These are phyloP conservation scores for Cornus suecica DNA, from an alignment of 148 eudicot genomes.

Conservation along the genomic window DNA sequence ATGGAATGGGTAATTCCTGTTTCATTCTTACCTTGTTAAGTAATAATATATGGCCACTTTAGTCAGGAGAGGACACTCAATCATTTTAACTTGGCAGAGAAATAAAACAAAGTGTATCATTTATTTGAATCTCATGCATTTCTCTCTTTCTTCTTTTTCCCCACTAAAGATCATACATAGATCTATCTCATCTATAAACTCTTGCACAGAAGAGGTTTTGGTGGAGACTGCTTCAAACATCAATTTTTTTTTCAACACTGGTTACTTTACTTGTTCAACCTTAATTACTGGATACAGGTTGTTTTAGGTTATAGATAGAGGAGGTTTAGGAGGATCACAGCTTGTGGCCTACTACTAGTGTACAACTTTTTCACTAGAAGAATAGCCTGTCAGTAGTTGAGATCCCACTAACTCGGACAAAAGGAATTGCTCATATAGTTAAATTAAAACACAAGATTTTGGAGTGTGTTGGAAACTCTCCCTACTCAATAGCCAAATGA, in stretches of 20 bases:
- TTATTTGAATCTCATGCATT: not conserved
- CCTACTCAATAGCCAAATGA: no score
- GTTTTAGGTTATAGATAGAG: not conserved
- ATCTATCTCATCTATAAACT: not conserved
- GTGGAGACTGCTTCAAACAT: not conserved
- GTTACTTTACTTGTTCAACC: not conserved
- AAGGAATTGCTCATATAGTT: not conserved
- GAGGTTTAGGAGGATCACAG: not conserved
- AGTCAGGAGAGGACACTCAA: not conserved
- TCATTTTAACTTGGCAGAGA: not conserved
- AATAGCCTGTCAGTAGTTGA: not conserved
- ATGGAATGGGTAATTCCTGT: not conserved
- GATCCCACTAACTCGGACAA: not conserved
- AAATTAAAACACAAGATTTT: not conserved
- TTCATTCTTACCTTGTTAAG: not conserved
- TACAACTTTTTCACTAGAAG: no score
- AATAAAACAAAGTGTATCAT: not conserved
- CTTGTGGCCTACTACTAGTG: not conserved
- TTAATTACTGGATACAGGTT: not conserved
- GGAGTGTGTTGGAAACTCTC: no score
- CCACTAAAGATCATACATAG: not conserved
- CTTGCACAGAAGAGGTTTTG: not conserved
- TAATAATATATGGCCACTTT: not conserved
- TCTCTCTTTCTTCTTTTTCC: not conserved
- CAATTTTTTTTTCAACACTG: not conserved